phyloP scores from a whole-genome alignment of 2,329 filamentous ascomycete species.

The Pseudofabraea citricarpa region DNA sequence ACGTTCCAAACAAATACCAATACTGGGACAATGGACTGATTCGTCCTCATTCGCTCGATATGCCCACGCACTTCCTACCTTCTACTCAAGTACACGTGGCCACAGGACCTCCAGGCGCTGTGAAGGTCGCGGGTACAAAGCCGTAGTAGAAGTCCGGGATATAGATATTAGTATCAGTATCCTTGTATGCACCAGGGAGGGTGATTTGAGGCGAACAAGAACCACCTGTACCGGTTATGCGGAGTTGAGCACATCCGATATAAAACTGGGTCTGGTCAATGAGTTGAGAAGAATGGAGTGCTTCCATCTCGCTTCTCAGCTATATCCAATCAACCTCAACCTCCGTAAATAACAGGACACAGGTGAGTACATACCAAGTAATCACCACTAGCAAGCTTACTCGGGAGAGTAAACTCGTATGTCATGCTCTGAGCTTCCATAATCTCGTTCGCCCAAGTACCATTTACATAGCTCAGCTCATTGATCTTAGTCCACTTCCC shows the following conservation, averaged over 20 bases:
- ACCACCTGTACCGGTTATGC: slow-evolving; percentile 17
- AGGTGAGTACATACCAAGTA: slow-evolving; percentile 22
- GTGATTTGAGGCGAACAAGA: slow-evolving; percentile 15
- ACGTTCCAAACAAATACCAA: no score
- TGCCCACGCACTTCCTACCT: no score
- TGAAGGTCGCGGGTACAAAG: slow-evolving; percentile 16
- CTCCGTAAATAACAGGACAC: no score
- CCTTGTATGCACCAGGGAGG: slow-evolving; percentile 18
- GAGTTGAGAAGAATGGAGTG: slow-evolving; percentile 17
- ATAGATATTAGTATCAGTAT: slow-evolving; percentile 16
- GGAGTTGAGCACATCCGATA: slow-evolving; percentile 21
- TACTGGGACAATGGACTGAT: no score
- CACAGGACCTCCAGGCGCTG: slow-evolving; percentile 16
- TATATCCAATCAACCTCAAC: no score
- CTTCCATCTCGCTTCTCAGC: slow-evolving; percentile 22
- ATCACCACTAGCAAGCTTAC: slow-evolving; percentile 16
- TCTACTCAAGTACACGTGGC: no score
- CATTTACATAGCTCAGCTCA: slow-evolving; percentile 21
- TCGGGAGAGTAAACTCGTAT: slow-evolving; percentile 19
- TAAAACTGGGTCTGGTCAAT: slow-evolving; percentile 18
- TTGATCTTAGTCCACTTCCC: slow-evolving; percentile 29
- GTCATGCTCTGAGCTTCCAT: slow-evolving; percentile 22
- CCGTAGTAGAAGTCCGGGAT: slow-evolving; percentile 18
- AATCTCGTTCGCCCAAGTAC: slow-evolving; percentile 26
- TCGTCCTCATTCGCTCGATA: no score